These are phyloP conservation scores for Zygosaccharomyces sapae DNA, from an alignment of 1,139 yeast species.

Conservation along the genomic window DNA sequence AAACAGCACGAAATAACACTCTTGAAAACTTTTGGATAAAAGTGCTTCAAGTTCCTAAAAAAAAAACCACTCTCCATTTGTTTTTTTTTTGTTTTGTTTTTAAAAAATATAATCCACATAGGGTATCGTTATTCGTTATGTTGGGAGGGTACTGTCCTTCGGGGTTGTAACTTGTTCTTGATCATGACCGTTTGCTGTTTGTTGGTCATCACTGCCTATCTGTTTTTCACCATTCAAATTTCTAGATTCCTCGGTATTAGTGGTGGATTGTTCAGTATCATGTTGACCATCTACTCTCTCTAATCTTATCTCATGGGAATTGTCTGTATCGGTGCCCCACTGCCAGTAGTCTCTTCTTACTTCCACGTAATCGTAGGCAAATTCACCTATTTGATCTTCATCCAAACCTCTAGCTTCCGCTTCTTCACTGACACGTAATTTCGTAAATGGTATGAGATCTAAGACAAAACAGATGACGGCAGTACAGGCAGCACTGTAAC, in stretches of 20 bases:
- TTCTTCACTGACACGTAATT: conserved; percentile 73
- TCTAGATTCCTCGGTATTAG: neutral
- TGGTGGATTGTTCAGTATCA: neutral
- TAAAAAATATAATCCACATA: neutral
- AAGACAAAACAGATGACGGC: conserved; percentile 69
- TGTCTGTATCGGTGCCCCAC: conserved; percentile 44
- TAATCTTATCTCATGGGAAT: conserved; percentile 14
- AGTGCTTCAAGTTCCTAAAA: neutral
- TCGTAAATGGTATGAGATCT: conserved; percentile 76
- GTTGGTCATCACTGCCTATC: neutral
- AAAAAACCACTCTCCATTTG: too few relatives aligned
- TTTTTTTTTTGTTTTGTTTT: neutral
- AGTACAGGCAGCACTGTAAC: conserved; percentile 75
- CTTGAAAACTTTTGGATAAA: neutral
- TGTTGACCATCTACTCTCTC: conserved; percentile 4
- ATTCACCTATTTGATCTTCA: conserved; percentile 96
- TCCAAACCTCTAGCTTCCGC: conserved; percentile 90
- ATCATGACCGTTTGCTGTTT: neutral
- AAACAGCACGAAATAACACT: neutral
- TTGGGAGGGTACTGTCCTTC: neutral
- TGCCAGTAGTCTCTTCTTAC: conserved; percentile 89
- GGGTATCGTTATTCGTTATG: neutral
- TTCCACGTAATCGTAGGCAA: conserved; percentile 96
- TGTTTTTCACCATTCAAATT: conserved; percentile 3
- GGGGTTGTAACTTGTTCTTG: conserved; percentile 1